A percentile compares a stretch with the other conserved stretches of the same genome.
Evolutionary conservation across 2,329 filamentous ascomycete genomes (phyloP).

Genomic region (Colletotrichum filicis): DNA sequence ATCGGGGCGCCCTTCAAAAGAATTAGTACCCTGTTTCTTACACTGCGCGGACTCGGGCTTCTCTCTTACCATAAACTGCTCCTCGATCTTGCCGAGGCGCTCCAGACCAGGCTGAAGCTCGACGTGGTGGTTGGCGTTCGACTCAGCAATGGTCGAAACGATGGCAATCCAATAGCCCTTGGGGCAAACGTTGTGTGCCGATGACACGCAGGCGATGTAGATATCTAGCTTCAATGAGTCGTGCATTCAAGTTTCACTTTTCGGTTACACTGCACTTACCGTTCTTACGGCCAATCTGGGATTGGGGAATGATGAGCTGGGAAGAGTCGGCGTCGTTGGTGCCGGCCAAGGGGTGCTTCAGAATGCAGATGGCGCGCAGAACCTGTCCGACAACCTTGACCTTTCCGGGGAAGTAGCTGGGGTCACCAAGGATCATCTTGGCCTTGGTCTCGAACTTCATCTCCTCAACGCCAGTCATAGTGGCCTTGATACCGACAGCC

Average conservation of each 20-base stretch:
- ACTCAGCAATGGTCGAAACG: slow-evolving; percentile 96
- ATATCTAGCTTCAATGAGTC: slow-evolving; percentile 72
- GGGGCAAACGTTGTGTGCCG: slow-evolving; percentile 97
- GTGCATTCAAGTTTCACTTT: background rate
- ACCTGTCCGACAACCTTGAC: slow-evolving; percentile 89
- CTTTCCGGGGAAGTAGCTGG: slow-evolving; percentile 95
- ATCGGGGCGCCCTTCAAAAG: slow-evolving; percentile 78
- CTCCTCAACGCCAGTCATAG: slow-evolving; percentile 89
- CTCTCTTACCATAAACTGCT: slow-evolving; percentile 86
- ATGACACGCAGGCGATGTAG: slow-evolving; percentile 95
- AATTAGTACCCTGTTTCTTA: background rate
- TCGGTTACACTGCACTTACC: slow-evolving; percentile 63
- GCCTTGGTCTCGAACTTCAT: slow-evolving; percentile 98
- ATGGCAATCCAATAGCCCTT: slow-evolving; percentile 99
- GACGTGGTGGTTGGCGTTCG: slow-evolving; percentile 90
- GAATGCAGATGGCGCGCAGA: slow-evolving; percentile 95
- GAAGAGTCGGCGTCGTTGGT: slow-evolving; percentile 90
- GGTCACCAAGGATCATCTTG: slow-evolving; percentile 95
- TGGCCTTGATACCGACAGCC: slow-evolving; percentile 96
- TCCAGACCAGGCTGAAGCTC: slow-evolving; percentile 94
- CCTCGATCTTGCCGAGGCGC: slow-evolving; percentile 91
- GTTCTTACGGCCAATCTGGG: slow-evolving; percentile 95
- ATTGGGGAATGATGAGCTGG: slow-evolving; percentile 98
- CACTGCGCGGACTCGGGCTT: background rate
- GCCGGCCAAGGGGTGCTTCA: slow-evolving; percentile 93